Evolutionary conservation across 192 early-diverging fungal genomes (phyloP), one percentile per base, ranked within the genome.

Genomic region (Oehlia diaphana): DNA sequence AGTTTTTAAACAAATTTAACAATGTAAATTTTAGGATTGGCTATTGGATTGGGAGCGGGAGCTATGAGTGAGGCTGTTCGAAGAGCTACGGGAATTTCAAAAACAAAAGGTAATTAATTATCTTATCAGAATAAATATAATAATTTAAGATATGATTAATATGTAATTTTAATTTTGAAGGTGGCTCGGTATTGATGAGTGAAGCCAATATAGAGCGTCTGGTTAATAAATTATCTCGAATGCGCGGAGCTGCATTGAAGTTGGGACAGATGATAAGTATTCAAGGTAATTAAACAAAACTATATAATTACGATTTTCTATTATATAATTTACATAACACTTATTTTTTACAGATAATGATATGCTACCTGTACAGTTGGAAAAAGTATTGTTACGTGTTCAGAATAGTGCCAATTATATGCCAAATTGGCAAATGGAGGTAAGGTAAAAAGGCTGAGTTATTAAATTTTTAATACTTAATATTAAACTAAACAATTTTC

Each of bases 241-340:
- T 99, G 96, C 92, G 98, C 50, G 98, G 98, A 2, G 98, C 98
- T 0, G 98, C 98, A 7, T 84, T 99, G 19, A 99, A 99, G 80
- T 89, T 99, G 49, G 98, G 96, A 6, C 98, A 99, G 83, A 98
- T 99, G 96, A 82, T 99, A 2, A 95, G 93, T 81, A 99, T 99
- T 79, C 98, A 99, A 86, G 93, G 94, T 88, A 88, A 53, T 3
- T 42, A 37, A 77, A 21, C 3, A 33, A 26, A 35, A 50, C 3
- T 73, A 39, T 76, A 31, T 12, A 10, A 12, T 61, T 49, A 47
- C 19, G 14, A 42, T 58, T 26, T 74, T 47, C 13, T 62, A 47
- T 35, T 44, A 21, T 61, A 49, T 42, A 26, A n/a, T 74, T 31
- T 31, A 31, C 31, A 33, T n/a, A 73, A 44, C 44, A 66, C 31